A percentile compares a stretch with the other conserved stretches of the same genome.
Evolutionary conservation across 305 asterid species (phyloP).

Genomic region (Ilex paraguariensis): DNA sequence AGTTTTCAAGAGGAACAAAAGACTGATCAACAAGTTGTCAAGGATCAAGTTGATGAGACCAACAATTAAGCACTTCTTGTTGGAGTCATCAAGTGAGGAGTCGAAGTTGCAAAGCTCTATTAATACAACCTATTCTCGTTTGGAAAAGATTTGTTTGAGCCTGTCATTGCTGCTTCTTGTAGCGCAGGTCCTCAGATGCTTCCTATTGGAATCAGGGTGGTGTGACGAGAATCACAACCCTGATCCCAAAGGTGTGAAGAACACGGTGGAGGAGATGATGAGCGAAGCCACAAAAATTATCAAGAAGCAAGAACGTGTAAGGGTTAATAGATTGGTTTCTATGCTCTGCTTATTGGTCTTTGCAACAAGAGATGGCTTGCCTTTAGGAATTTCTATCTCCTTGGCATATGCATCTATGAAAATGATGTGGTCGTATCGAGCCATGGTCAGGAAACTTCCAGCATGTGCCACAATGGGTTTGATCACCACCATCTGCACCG

Average conservation of each 20-base stretch:
- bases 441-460: slow-evolving; percentile 21
- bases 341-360: slow-evolving; percentile 27
- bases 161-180: slow-evolving; percentile 25
- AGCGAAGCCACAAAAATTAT: slow-evolving; percentile 26
- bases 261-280: slow-evolving; percentile 32
- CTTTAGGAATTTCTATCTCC: slow-evolving; percentile 29
- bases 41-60: slow-evolving; percentile 17
- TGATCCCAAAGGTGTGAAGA: slow-evolving; percentile 24
- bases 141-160: slow-evolving; percentile 33
- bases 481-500: slow-evolving; percentile 23
- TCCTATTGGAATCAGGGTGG: slow-evolving; percentile 11
- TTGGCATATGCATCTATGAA: slow-evolving; percentile 22
- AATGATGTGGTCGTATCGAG: slow-evolving; percentile 14
- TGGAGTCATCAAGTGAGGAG: neutral
- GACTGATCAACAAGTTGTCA: neutral
- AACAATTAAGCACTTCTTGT: neutral
- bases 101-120: slow-evolving; percentile 15
- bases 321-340: slow-evolving; percentile 21
- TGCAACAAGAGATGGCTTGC: slow-evolving; percentile 34
- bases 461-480: slow-evolving; percentile 26
- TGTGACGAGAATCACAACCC: slow-evolving; percentile 7
- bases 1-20: slow-evolving; percentile 13
- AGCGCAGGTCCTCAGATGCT: slow-evolving; percentile 31
- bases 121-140: slow-evolving; percentile 16
- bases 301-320: slow-evolving; percentile 16